Percentiles rank a stretch among this genome's conserved stretches.
Conservation (phyloP, 345 rosid genomes). For the Dovyalis caffra region DNA sequence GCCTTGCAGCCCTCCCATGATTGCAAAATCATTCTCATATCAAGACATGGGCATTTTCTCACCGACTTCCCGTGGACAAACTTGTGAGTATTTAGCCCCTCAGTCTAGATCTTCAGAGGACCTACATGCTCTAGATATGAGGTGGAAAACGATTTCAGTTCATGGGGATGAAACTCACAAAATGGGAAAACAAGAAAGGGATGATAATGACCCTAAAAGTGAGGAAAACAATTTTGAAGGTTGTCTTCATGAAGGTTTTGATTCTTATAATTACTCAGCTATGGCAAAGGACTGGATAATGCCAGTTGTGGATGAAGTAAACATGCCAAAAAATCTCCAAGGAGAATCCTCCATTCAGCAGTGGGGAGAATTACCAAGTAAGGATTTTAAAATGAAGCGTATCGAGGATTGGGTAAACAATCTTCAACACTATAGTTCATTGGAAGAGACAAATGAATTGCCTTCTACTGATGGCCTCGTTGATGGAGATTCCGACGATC, state of each 20-base stretch:
- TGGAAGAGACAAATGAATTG: constrained; percentile 51
- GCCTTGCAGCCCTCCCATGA: constrained; percentile 35
- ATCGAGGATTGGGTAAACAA: constrained; percentile 84
- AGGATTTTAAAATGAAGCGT: constrained; percentile 72
- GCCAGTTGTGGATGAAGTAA: constrained; percentile 55
- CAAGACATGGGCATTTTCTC: constrained; percentile 41
- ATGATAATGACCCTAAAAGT: constrained; percentile 23
- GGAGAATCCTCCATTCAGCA: constrained; percentile 43
- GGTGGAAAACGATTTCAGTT: constrained; percentile 37
- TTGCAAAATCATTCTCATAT: constrained; percentile 57
- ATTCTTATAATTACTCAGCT: constrained; percentile 52
- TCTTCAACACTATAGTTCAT: constrained; percentile 59
- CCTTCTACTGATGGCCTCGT: constrained; percentile 28
- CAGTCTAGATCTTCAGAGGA: constrained; percentile 65
- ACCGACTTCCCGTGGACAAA: constrained; percentile 32
- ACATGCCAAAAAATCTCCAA: constrained; percentile 29
- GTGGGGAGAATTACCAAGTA: constrained; percentile 44
- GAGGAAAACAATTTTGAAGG: constrained; percentile 39
- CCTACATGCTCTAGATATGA: constrained; percentile 37
- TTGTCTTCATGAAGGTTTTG: constrained; percentile 43
- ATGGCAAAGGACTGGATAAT: constrained; percentile 67
- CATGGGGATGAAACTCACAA: constrained; percentile 33
- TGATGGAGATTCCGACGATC: constrained; percentile 35
- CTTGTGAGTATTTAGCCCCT: constrained; percentile 30
- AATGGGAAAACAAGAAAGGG: constrained; percentile 32